Evolutionary conservation across 2,329 filamentous ascomycete species (phyloP), one percentile per base, ranked within the genome.

Genomic region (Diplodia seriata): DNA sequence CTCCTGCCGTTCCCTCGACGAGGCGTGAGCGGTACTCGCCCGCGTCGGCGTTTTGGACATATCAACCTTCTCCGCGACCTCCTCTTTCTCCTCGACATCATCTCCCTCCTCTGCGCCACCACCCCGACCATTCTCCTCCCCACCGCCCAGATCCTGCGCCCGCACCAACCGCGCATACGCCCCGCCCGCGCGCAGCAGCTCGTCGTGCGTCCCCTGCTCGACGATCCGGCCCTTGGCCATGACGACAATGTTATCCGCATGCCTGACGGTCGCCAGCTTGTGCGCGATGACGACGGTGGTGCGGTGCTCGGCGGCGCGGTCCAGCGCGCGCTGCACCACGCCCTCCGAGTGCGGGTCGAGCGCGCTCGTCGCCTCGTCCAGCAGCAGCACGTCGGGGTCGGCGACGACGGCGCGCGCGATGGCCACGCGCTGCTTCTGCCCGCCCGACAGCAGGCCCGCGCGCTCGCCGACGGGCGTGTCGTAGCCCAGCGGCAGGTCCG

Each of bases 221-320:
- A 97, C 85, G 69, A 98, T 96, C 20, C 85, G 82, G 14, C 95
- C 95, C 69, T 89, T 81, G 5, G 89, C 86, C 90, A 99, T 94
- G 71, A 97, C 94, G 11, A 98, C 92, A 72, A 99, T 99, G 74
- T 97, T 98, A 78, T 98, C 91, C 0, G 94, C 94, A 71, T 93
- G 89, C 79, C 89, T 93, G 82, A 99, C 97, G 6, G 95, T 99
- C 0, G 93, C 97, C 12, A 99, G 85, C 72, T 94, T 90, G 81
- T 99, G 95, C 54, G 95, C 95, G 78, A 99, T 98, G 7, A 94
- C 92, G 73, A 98, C 97, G 1, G 95, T 98, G 0, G 95, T 99
- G 66, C 95, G 88, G 31, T 94, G 94, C 70, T 91, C 86, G 0
- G 94, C 87, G 29, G 94, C 95, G 62, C 87, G 90, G 74, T 98